A percentile compares a stretch with the other conserved stretches of the same genome.
Evolutionary conservation across 805 yeast genomes (phyloP).

Genomic region (Hemisphaericaspora nanyangensis): DNA sequence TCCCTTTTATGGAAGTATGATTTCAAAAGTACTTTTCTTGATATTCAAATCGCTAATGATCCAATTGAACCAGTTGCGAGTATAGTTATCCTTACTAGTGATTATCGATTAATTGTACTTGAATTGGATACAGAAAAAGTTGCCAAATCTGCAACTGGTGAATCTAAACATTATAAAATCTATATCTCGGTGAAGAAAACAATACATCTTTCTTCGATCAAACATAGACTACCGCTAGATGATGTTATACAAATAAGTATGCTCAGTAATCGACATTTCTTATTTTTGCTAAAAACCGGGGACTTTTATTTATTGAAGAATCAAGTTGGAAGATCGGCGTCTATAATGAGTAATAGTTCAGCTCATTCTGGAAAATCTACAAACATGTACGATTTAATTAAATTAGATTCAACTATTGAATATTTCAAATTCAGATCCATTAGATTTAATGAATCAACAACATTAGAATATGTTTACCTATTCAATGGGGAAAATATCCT

Average conservation of each 20-base stretch:
- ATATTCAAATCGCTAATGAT: constrained; percentile 13
- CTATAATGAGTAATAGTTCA: constrained; percentile 11
- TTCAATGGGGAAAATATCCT: constrained; percentile 37
- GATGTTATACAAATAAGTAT: constrained; percentile 21
- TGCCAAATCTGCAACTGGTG: constrained; percentile 1
- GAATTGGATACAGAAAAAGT: constrained; percentile 13
- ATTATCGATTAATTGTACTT: constrained; percentile 25
- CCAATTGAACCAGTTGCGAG: constrained; percentile 2
- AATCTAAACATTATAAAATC: constrained; percentile 19
- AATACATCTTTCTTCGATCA: constrained; percentile 32
- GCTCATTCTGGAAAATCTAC: not conserved
- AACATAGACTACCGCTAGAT: constrained; percentile 19
- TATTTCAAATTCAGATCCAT: constrained; percentile 24
- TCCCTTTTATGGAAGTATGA: constrained; percentile 36
- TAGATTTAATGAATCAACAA: constrained; percentile 9
- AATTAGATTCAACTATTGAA: constrained; percentile 28
- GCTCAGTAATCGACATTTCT: constrained; percentile 28
- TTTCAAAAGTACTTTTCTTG: constrained; percentile 21
- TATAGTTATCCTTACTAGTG: constrained; percentile 27
- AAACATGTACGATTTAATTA: constrained; percentile 34
- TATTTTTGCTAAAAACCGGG: constrained; percentile 35
- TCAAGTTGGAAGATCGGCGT: constrained; percentile 13
- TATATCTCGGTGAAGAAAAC: constrained; percentile 27
- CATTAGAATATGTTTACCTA: constrained; percentile 20
- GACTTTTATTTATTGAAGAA: constrained; percentile 36